Conservation (phyloP, 2,329 filamentous ascomycete genomes). For the Metarhizium humberi region DNA sequence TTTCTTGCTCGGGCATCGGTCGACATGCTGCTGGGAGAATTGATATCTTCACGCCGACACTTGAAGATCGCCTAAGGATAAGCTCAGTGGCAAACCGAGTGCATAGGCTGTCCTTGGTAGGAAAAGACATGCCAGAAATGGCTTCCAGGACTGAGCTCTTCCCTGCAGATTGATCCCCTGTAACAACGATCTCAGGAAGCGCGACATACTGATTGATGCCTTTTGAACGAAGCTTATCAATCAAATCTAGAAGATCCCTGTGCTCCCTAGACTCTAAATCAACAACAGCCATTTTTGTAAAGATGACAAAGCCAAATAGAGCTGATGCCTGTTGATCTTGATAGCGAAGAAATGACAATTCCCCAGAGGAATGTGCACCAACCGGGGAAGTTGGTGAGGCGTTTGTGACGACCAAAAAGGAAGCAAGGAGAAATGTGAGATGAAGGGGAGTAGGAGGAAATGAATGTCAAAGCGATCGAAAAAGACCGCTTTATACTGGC, state of each 20-base stretch:
- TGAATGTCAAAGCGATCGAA: not conserved
- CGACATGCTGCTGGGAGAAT: conserved; percentile 20
- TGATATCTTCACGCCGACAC: conserved; percentile 22
- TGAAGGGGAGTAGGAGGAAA: not conserved
- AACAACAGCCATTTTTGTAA: not conserved
- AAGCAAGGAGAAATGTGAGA: not conserved
- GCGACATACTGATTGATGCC: conserved; percentile 17
- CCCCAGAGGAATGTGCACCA: not conserved
- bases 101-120: conserved; percentile 46
- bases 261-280: conserved; percentile 4
- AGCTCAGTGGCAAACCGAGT: conserved; percentile 56
- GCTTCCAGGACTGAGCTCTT: conserved; percentile 58
- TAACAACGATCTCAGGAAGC: conserved; percentile 43
- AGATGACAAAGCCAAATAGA: not conserved
- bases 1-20: conserved; percentile 13
- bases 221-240: conserved; percentile 7
- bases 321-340: not conserved
- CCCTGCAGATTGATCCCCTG: conserved; percentile 51
- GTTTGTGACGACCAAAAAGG: no score
- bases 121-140: conserved; percentile 52
- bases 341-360: not conserved
- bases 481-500: not conserved
- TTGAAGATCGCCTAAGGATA: conserved; percentile 38
- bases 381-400: no score
- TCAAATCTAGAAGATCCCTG: conserved; percentile 7